Evolutionary conservation across 768 basidiomycete genomes (phyloP).

Genomic region (Agaricus blazei): DNA sequence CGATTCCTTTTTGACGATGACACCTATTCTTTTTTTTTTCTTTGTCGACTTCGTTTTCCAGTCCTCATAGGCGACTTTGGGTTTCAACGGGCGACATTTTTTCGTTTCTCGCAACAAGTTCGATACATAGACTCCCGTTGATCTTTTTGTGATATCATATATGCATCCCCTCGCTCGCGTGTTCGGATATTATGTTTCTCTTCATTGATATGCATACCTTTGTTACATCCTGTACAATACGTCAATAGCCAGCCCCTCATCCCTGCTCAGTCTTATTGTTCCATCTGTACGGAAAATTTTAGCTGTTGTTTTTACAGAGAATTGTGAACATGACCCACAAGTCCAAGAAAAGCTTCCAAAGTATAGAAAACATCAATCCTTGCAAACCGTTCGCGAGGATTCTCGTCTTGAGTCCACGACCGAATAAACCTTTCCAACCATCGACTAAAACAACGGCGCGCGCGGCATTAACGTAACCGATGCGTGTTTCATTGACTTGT

Average conservation of each 20-base stretch:
- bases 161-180: neutral
- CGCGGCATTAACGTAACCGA: constrained; percentile 78
- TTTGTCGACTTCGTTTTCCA: neutral
- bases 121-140: neutral
- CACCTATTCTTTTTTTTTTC: neutral
- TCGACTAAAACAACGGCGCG: constrained; percentile 70
- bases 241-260: neutral
- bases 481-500: constrained; percentile 79
- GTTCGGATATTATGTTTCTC: neutral
- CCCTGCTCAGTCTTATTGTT: constrained; percentile 21
- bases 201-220: constrained; percentile 4
- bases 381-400: constrained; percentile 90
- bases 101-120: neutral
- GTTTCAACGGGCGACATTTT: no score
- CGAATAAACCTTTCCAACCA: constrained; percentile 77
- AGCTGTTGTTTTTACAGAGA: neutral
- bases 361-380: constrained; percentile 83
- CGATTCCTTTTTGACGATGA: no score
- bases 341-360: constrained; percentile 91
- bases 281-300: constrained; percentile 17
- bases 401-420: constrained; percentile 85
- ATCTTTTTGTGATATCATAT: neutral
- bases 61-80: neutral
- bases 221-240: constrained; percentile 4
- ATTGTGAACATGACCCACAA: constrained; percentile 47